phyloP scores from a whole-genome alignment of 2,329 filamentous ascomycete genomes.

The Xylariaceae sp. region DNA sequence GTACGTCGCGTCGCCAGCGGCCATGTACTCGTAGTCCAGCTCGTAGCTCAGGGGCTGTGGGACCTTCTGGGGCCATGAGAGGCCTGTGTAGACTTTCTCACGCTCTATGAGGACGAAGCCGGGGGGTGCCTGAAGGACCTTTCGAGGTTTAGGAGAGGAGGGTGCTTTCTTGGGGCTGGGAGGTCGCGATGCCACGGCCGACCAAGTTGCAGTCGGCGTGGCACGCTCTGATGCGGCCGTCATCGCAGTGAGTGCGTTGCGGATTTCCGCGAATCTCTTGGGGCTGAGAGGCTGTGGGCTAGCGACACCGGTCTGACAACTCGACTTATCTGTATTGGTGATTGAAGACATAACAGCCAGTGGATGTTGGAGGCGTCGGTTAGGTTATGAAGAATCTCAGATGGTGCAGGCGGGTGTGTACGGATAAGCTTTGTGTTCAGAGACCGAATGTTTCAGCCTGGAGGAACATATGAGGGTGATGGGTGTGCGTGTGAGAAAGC shows the following conservation, averaged over 20 bases:
- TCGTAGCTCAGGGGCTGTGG: constrained; percentile 2
- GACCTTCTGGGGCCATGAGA: constrained; percentile 2
- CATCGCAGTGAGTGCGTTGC: neutral
- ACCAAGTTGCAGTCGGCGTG: neutral
- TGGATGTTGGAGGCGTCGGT: no score
- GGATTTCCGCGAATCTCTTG: neutral
- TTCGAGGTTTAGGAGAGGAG: no score
- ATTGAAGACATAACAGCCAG: neutral
- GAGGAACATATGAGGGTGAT: no score
- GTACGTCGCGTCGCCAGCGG: neutral
- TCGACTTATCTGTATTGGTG: neutral
- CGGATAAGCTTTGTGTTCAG: no score
- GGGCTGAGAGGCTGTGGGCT: neutral
- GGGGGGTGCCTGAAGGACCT: no score
- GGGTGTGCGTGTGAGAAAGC: no score
- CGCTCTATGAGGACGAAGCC: neutral
- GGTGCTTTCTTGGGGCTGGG: no score
- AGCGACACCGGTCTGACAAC: neutral
- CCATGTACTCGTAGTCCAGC: neutral
- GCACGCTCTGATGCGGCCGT: neutral
- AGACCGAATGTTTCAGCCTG: no score
- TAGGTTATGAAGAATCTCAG: no score
- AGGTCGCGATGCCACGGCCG: no score
- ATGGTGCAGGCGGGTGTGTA: no score
- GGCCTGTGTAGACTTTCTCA: neutral